These are phyloP conservation scores for Backusella tuberculispora DNA, from an alignment of 192 early-diverging fungal species.

Conservation along the genomic window DNA sequence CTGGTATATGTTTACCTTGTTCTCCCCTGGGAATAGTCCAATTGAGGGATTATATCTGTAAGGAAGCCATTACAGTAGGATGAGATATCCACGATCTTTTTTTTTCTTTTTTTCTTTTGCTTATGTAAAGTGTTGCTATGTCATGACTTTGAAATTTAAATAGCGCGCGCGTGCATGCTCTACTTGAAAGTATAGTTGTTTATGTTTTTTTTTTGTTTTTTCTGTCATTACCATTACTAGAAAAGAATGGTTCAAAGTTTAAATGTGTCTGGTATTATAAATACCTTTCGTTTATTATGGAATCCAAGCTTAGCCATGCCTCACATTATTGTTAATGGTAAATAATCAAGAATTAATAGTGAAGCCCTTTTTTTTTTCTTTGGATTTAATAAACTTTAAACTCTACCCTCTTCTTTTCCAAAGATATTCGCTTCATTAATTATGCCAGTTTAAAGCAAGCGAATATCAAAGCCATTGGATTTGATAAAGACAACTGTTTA, in stretches of 20 bases:
- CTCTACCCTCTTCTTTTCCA: neutral
- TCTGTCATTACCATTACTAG: too few relatives aligned
- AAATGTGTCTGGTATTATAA: constrained; percentile 68
- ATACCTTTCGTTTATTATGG: constrained; percentile 54
- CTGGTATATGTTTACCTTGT: too few relatives aligned
- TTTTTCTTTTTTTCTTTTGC: too few relatives aligned
- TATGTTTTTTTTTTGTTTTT: too few relatives aligned
- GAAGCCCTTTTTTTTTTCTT: neutral
- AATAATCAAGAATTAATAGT: neutral
- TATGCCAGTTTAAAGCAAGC: constrained; percentile 57
- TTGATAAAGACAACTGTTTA: constrained; percentile 98
- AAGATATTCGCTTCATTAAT: constrained; percentile 73
- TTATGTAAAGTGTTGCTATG: too few relatives aligned
- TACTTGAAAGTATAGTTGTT: too few relatives aligned
- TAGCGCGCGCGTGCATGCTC: too few relatives aligned
- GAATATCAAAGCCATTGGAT: constrained; percentile 72
- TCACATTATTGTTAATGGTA: constrained; percentile 71
- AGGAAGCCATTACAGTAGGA: too few relatives aligned
- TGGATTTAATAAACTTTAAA: neutral
- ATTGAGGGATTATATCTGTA: too few relatives aligned
- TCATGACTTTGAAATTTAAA: too few relatives aligned
- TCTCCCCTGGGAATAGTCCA: too few relatives aligned
- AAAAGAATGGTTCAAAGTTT: constrained; percentile 77
- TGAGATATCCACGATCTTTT: too few relatives aligned
- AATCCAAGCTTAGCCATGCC: constrained; percentile 77